Percentiles rank a stretch among this genome's conserved stretches.
These are phyloP conservation scores for Aureobasidium sp. DNA, from an alignment of 2,329 filamentous ascomycete species.

Conservation along the genomic window DNA sequence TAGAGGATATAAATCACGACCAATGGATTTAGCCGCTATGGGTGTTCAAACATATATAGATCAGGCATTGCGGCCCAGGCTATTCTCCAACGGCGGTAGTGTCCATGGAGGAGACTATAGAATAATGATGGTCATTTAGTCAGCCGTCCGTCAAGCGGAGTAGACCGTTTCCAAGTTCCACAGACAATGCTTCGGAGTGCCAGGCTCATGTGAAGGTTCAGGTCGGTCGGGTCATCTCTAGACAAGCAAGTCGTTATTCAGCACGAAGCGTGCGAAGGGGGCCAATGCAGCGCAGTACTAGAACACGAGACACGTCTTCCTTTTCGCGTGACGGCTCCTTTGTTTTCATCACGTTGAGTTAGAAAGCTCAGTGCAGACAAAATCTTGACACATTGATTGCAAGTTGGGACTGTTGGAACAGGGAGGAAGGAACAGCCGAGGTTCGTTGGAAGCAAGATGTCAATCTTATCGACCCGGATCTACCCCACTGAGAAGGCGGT, in stretches of 20 bases:
- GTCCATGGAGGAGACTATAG: background rate
- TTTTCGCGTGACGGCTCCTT: background rate
- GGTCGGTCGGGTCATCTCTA: background rate
- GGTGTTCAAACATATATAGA: background rate
- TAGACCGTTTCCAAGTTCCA: background rate
- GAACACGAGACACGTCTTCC: background rate
- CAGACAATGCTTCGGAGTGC: background rate
- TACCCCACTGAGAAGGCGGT: background rate
- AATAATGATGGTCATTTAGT: background rate
- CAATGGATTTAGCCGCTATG: background rate
- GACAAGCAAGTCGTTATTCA: background rate
- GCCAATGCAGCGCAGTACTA: background rate
- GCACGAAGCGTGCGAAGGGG: background rate
- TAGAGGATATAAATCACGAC: background rate
- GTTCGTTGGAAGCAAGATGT: too few species aligned
- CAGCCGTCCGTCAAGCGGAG: background rate
- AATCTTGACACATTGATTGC: background rate
- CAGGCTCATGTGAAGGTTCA: background rate
- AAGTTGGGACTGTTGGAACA: background rate
- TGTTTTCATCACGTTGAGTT: background rate
- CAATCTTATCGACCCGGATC: background rate
- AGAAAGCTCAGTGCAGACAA: background rate
- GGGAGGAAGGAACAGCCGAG: background rate
- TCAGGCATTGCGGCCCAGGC: background rate
- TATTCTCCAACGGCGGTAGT: background rate